These are phyloP conservation scores for Hydrangea macrophylla DNA, from an alignment of 148 eudicot genomes.

Conservation along the genomic window DNA sequence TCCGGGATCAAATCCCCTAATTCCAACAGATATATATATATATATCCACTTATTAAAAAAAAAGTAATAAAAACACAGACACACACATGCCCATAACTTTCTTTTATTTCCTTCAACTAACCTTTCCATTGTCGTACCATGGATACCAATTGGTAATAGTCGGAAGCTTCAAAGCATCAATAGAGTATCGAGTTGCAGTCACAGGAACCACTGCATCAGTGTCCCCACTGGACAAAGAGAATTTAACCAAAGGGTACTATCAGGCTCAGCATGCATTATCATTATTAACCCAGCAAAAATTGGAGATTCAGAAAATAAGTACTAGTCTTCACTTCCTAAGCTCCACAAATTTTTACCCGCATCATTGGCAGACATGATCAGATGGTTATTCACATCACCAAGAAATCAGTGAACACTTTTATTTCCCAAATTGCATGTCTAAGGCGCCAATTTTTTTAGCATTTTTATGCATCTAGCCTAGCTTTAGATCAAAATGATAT, in stretches of 20 bases:
- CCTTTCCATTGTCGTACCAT: constrained; percentile 86
- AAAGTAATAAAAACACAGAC: no score
- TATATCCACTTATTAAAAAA: no score
- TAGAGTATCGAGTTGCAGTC: constrained; percentile 86
- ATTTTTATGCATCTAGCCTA: no score
- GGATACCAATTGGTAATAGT: constrained; percentile 73
- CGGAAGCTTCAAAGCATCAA: constrained; percentile 81
- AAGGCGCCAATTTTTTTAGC: no score
- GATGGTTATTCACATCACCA: background rate
- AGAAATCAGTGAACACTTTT: no score
- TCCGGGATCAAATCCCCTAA: no score
- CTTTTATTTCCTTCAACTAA: constrained; percentile 25
- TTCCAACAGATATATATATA: no score
- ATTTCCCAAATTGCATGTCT: background rate
- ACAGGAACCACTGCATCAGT: constrained; percentile 74
- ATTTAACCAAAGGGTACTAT: background rate
- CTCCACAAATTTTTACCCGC: background rate
- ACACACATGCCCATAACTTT: no score
- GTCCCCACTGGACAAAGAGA: constrained; percentile 18
- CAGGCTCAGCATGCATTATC: background rate
- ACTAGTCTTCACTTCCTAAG: background rate
- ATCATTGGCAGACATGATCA: background rate
- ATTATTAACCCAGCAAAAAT: background rate
- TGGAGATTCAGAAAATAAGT: background rate
- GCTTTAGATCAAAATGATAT: no score